Evolutionary conservation across 2,329 filamentous ascomycete species (phyloP).

Genomic region (Claviceps spartinae): DNA sequence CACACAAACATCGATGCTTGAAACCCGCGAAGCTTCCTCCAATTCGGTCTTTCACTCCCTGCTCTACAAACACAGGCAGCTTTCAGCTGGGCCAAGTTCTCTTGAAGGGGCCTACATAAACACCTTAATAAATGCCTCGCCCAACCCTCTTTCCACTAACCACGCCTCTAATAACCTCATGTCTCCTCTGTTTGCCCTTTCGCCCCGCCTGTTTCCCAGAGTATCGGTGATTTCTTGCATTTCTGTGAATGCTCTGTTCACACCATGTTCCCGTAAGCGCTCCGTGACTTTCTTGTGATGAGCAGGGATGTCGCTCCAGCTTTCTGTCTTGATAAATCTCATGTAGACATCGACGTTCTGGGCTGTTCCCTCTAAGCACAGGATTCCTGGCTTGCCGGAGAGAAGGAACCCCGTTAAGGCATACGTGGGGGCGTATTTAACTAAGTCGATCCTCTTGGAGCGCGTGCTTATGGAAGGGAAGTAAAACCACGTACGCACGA

Average conservation of each 20-base stretch:
- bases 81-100: too few relatives aligned
- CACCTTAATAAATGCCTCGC: constrained; percentile 1
- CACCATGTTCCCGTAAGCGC: constrained; percentile 27
- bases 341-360: constrained; percentile 41
- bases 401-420: constrained; percentile 44
- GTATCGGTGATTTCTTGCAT: constrained; percentile 41
- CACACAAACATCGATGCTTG: too few relatives aligned
- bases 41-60: too few relatives aligned
- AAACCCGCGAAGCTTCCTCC: too few relatives aligned
- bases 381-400: constrained; percentile 43
- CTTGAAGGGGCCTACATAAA: background rate
- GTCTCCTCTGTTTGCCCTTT: constrained; percentile 35
- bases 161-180: constrained; percentile 40
- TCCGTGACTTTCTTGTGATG: constrained; percentile 51
- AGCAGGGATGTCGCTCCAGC: constrained; percentile 48
- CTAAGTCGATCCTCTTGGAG: constrained; percentile 42
- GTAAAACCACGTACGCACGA: constrained; percentile 48
- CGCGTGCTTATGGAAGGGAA: constrained; percentile 48
- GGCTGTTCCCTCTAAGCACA: constrained; percentile 37
- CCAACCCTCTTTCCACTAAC: constrained; percentile 16
- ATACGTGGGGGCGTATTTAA: constrained; percentile 38
- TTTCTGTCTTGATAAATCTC: constrained; percentile 49
- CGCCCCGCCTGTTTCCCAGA: constrained; percentile 32
- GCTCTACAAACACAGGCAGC: too few relatives aligned
- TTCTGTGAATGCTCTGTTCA: constrained; percentile 16